Evolutionary conservation across 768 basidiomycete species (phyloP), one percentile per base, ranked within the genome.

Genomic region (Lentinula boryana): DNA sequence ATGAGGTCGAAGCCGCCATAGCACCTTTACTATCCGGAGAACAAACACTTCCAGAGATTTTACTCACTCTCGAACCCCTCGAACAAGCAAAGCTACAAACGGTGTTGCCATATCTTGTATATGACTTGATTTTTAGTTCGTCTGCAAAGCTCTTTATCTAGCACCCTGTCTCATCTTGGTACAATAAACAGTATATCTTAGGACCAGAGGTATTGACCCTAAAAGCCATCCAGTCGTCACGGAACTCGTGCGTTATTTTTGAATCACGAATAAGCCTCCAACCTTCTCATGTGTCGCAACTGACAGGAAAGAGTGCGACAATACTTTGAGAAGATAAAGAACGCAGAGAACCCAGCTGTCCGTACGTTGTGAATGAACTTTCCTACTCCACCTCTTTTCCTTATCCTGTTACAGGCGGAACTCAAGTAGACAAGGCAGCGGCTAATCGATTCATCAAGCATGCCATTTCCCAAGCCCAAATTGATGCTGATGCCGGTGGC

Each of bases 41-140:
- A 49, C 82, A 87, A 61, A 78, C 88, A 2, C 78, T 94, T 13
- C 81, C 86, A 5, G 88, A 92, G 64, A 84, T 85, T 0, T 68
- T 86, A 15, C 71, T 87, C 23, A 77, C 77, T 12, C 77, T 93
- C 27, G 85, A 90, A 62, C 83, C 84, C 6, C 76, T 94, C 21
- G 87, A 92, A 62, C 89, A 91, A 67, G 92, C 91, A 27, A 92
- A 93, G 71, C 72, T 93, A 2, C 89, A 94, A 63, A 86, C 86
- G 5, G 76, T 84, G 38, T 68, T 94, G 46, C 89, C 91, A n/a
- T 94, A 94, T 72, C 78, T 91, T 33, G 79, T 89, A 3, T 91
- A 94, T 68, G 91, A 93, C 71, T 80, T 95, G 9, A 75, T 93
- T n/a, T 93, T 92, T 74, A 86, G 93, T 93, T 63, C 64, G 86